Evolutionary conservation across 2,329 filamentous ascomycete genomes (phyloP), one percentile per base, ranked within the genome.

Genomic region (Claviceps cyperi): DNA sequence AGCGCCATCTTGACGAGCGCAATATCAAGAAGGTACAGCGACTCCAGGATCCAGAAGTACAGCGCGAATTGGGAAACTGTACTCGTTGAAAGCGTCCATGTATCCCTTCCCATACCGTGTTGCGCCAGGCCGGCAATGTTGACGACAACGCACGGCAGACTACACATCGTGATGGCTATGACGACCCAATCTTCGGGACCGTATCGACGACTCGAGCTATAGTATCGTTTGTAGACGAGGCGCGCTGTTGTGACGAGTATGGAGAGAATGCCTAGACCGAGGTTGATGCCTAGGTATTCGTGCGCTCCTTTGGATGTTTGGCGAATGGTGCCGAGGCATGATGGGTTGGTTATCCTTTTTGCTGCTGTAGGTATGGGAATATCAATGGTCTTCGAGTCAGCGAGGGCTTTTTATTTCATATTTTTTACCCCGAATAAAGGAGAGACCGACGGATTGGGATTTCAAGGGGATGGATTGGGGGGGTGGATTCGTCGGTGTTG

Each of bases 1-100:
- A 78, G 65, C 5, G 72, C 69, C 24, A 73, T 59, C 54, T 76
- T 74, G 38, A 72, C 65, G 41, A 73, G 57, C n/a, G 67, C 60
- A 13, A 73, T 58, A 19, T 67, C 60, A 3, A 61, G 50, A 56
- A 75, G 72, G 58, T 75, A 73, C 36, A 73, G 47, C 6, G 58
- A 49, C 44, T 67, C 64, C 54, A 64, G 63, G 53, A 63, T 56
- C 55, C 69, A 74, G 24, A 72, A 64, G 54, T 61, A 66, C 37
- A 63, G 60, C 9, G 66, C 55, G 40, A 76, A 69, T 1, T 15
- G 3, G n/a, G 67, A 69, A 39, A 76, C 63, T 17, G 62, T 54
- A 6, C 63, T 56, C 3, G 64, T 59, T 0, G 63, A 52, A 3
- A 75, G 53, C 3, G 67, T 70, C 71, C 71, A 75, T 11, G 74